These are phyloP conservation scores for Gynochthodes officinalis DNA, from an alignment of 257 asterid species.

Conservation along the genomic window DNA sequence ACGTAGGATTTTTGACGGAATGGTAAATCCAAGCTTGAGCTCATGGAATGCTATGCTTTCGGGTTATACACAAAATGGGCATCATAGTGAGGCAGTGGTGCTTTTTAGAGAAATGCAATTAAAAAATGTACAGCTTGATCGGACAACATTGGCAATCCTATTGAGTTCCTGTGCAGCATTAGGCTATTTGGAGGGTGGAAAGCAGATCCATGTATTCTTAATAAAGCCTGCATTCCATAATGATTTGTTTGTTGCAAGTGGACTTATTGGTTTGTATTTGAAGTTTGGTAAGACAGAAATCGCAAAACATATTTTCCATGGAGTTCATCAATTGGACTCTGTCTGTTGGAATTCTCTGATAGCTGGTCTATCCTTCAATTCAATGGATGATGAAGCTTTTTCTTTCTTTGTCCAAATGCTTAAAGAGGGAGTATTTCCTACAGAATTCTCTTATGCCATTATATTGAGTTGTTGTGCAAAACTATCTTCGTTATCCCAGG, in stretches of 20 bases:
- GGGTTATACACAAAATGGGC: conserved; percentile 53
- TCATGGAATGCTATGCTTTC: conserved; percentile 75
- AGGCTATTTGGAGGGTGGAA: conserved; percentile 56
- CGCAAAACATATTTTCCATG: conserved; percentile 49
- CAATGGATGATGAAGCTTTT: conserved; percentile 48
- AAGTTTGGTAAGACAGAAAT: conserved; percentile 44
- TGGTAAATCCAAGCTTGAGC: conserved; percentile 48
- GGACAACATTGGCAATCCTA: conserved; percentile 58
- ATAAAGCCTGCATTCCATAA: conserved; percentile 31
- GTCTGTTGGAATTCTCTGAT: conserved; percentile 66
- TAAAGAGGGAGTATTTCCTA: conserved; percentile 40
- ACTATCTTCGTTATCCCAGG: conserved; percentile 46
- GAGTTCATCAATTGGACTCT: conserved; percentile 36
- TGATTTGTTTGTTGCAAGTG: conserved; percentile 59
- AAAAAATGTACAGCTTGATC: conserved; percentile 44
- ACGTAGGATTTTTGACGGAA: conserved; percentile 41
- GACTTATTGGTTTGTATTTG: conserved; percentile 62
- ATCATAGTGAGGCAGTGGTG: conserved; percentile 42
- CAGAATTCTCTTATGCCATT: conserved; percentile 57
- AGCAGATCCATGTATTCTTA: conserved; percentile 54
- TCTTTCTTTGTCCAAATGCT: conserved; percentile 42
- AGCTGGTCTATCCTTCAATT: conserved; percentile 58
- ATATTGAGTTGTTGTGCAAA: conserved; percentile 53
- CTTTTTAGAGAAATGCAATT: conserved; percentile 70
- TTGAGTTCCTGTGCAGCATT: conserved; percentile 56